A percentile compares a stretch with the other conserved stretches of the same genome.
These are phyloP conservation scores for Aspergillus uvarum DNA, from an alignment of 2,329 filamentous ascomycete species.

Conservation along the genomic window DNA sequence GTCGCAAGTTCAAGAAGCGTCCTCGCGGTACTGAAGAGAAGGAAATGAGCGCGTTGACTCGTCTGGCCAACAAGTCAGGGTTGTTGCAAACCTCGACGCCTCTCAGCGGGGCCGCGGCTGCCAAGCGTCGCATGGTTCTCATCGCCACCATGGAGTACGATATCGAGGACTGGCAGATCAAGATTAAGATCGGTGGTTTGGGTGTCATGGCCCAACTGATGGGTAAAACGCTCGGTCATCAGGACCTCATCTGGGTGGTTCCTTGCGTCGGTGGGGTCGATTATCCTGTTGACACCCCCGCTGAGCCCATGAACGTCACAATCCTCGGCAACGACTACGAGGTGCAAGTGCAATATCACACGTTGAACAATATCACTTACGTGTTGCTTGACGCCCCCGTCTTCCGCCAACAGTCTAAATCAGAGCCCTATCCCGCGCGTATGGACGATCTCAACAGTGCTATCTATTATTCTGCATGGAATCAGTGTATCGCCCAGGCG, in stretches of 20 bases:
- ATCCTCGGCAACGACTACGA: conserved; percentile 61
- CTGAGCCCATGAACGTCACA: conserved; percentile 61
- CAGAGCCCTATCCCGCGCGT: conserved; percentile 63
- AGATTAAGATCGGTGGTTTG: conserved; percentile 68
- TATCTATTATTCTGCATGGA: conserved; percentile 68
- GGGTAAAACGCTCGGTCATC: conserved; percentile 63
- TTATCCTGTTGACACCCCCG: conserved; percentile 60
- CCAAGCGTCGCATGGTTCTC: conserved; percentile 53
- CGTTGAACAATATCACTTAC: conserved; percentile 64
- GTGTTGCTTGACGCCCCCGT: conserved; percentile 65
- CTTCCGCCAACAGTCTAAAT: conserved; percentile 62
- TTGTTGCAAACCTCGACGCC: conserved; percentile 36
- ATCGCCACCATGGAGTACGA: conserved; percentile 72
- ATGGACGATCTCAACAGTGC: conserved; percentile 69
- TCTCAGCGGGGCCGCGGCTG: conserved; percentile 30
- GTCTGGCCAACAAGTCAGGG: conserved; percentile 32
- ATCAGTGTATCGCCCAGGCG: conserved; percentile 64
- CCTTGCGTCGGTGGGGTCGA: conserved; percentile 62
- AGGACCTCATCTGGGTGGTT: conserved; percentile 64
- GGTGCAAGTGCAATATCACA: conserved; percentile 63
- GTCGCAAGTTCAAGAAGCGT: conserved; percentile 7
- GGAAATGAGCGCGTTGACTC: conserved; percentile 29
- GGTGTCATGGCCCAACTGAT: conserved; percentile 70
- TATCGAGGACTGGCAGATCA: conserved; percentile 67
- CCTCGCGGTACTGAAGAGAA: not conserved